A percentile compares a stretch with the other conserved stretches of the same genome.
Evolutionary conservation across 2,329 filamentous ascomycete species (phyloP).

Genomic region (Trichoderma citrinoviride): DNA sequence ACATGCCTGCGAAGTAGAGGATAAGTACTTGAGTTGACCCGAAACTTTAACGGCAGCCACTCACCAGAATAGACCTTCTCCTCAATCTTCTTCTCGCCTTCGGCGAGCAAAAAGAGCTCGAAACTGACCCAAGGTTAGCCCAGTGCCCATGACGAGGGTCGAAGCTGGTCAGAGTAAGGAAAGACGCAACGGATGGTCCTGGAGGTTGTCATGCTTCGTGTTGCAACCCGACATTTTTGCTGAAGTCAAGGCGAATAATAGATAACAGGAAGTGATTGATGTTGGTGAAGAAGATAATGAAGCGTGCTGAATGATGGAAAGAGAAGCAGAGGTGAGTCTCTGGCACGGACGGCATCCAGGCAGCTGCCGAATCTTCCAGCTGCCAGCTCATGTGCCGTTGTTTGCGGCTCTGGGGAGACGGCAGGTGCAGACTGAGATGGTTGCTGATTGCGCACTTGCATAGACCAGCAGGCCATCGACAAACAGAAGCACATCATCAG

Average conservation of each 20-base stretch:
- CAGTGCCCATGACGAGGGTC: background rate
- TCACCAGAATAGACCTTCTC: conserved; percentile 85
- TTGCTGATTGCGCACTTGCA: conserved; percentile 11
- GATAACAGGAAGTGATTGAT: background rate
- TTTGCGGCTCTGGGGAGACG: background rate
- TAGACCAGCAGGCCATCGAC: background rate
- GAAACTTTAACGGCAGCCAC: conserved; percentile 33
- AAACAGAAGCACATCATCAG: background rate
- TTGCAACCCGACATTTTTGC: conserved; percentile 39
- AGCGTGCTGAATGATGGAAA: no score
- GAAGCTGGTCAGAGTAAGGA: background rate
- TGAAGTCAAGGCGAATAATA: background rate
- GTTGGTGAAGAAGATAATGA: background rate
- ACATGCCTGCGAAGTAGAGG: conserved; percentile 58
- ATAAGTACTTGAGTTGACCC: background rate
- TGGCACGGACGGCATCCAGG: background rate
- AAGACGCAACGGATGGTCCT: conserved; percentile 37
- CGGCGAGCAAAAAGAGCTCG: conserved; percentile 84
- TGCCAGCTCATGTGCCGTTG: background rate
- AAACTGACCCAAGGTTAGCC: conserved; percentile 58
- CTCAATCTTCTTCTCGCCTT: conserved; percentile 91
- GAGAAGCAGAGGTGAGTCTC: background rate
- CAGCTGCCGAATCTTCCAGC: background rate
- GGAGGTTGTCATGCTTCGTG: conserved; percentile 40
- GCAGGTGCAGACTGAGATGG: background rate